These are phyloP conservation scores for Xylaria sp. DNA, from an alignment of 2,329 filamentous ascomycete genomes.

Conservation along the genomic window DNA sequence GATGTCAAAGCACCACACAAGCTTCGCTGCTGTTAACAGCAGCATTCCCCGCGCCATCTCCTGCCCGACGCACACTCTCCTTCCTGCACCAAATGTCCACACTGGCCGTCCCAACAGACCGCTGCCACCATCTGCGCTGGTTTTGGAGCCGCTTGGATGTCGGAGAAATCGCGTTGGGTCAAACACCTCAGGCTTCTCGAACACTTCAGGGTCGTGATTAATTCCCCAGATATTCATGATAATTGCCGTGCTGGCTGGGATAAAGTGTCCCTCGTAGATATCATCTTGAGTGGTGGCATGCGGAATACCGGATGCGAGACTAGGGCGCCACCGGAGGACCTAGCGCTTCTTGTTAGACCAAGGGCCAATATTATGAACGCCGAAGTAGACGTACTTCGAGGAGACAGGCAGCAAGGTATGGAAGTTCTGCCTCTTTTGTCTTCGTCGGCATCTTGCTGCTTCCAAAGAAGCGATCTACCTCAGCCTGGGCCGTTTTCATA, in stretches of 20 bases:
- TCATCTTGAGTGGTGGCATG: conserved; percentile 51
- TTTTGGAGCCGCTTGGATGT: conserved; percentile 5
- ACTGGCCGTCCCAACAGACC: conserved; percentile 24
- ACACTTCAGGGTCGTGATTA: conserved; percentile 25
- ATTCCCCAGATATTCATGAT: conserved; percentile 50
- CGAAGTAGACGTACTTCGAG: conserved; percentile 45
- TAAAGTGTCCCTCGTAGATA: conserved; percentile 50
- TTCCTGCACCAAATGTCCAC: conserved; percentile 55
- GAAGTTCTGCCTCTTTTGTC: conserved; percentile 47
- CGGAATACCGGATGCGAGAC: conserved; percentile 39
- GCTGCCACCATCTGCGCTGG: conserved; percentile 10
- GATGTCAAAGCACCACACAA: conserved; percentile 56
- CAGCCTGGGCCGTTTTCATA: conserved; percentile 47
- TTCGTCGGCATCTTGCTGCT: conserved; percentile 43
- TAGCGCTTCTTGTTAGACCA: conserved; percentile 26
- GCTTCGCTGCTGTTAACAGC: conserved; percentile 45
- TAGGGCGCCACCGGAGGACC: conserved; percentile 32
- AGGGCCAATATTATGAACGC: conserved; percentile 45
- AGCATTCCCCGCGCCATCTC: conserved; percentile 55
- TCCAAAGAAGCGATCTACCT: conserved; percentile 51
- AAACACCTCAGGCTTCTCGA: conserved; percentile 28
- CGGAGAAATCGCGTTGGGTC: conserved; percentile 28
- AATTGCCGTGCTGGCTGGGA: conserved; percentile 52
- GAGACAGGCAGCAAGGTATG: conserved; percentile 50
- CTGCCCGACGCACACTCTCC: conserved; percentile 55